A percentile compares a stretch with the other conserved stretches of the same genome.
phyloP scores from a whole-genome alignment of 768 basidiomycete genomes.

The Melanogaster broomeanus region DNA sequence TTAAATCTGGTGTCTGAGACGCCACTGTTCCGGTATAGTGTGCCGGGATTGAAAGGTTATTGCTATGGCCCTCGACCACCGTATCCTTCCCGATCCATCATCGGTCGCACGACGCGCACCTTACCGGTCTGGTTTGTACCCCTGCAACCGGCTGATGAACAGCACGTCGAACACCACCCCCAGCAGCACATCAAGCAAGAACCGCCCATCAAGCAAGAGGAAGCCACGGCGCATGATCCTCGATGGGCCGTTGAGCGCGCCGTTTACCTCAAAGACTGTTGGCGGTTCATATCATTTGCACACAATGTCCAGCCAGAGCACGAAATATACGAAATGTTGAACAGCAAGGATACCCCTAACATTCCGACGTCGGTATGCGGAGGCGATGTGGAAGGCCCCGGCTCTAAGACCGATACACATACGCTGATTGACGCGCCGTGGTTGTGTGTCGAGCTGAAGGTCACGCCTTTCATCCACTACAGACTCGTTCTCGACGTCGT shows the following conservation, averaged over 20 bases:
- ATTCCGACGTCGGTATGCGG: background rate
- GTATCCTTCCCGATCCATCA: no score
- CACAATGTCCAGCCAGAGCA: background rate
- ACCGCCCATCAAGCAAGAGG: no score
- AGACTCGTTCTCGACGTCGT: conserved; percentile 1
- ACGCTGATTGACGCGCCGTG: background rate
- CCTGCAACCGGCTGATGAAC: background rate
- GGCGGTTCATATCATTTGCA: background rate
- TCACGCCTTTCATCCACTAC: background rate
- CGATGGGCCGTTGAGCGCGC: background rate
- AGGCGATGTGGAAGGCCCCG: background rate
- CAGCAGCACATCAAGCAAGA: background rate
- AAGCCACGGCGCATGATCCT: no score
- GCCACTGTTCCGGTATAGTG: no score
- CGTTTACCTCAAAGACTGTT: background rate
- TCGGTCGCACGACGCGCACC: no score
- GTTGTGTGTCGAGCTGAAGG: background rate
- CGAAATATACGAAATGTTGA: background rate
- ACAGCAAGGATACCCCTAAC: background rate
- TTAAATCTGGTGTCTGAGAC: no score
- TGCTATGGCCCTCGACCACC: no score
- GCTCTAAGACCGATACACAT: conserved; percentile 9
- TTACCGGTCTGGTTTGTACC: no score
- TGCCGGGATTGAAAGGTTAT: no score
- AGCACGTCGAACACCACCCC: background rate